Base-by-base conservation (phyloP, 768 basidiomycete species). In the Lentinus tigrinus region DNA sequence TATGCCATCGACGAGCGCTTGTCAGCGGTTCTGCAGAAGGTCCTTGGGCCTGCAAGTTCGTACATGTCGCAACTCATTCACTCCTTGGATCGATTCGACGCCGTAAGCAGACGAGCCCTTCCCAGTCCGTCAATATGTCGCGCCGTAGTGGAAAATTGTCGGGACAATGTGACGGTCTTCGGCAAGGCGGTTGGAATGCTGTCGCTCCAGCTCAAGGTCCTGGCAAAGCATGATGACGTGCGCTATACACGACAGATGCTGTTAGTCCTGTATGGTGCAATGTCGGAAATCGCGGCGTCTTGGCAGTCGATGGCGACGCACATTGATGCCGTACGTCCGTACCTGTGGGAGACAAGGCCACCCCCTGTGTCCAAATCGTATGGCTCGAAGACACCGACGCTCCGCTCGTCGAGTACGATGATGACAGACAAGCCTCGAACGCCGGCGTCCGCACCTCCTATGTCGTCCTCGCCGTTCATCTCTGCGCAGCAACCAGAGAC, bases 11-110 rank as follows among this genome's bases (percentile, higher is more conserved):
- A 94, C 67, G 92, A 95, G 52, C 84, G 91, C 21, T 78, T 95
- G 26, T 85, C 93, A 5, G 84, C 87, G 4, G 83, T 92, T 7
- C 80, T 98, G 57, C 78, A 83, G 47, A 91, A 93, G 68, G 89
- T 96, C 27, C 82, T 98, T 56, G 89, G 93, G 61, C 89, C 93
- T 13, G 92, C 94, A 2, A 88, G 85, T 68, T 72, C 78, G 40
- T 90, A 91, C 66, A 91, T 97, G 81, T 78, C 83, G 56, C 85
- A 86, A 60, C 78, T 98, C 9, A 95, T 98, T 71, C 85, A 86
- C 56, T 86, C 92, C 2, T 81, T 98, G 54, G 96, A 98, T 70
- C 86, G 87, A 5, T 98, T 98, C 70, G 96, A 99, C 70, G 80
- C 86, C 8, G 81, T 86, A 65, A 88, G 89, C 61, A 82, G 87